These are phyloP conservation scores for Corymbia maculata DNA, from an alignment of 345 rosid species.

Conservation along the genomic window DNA sequence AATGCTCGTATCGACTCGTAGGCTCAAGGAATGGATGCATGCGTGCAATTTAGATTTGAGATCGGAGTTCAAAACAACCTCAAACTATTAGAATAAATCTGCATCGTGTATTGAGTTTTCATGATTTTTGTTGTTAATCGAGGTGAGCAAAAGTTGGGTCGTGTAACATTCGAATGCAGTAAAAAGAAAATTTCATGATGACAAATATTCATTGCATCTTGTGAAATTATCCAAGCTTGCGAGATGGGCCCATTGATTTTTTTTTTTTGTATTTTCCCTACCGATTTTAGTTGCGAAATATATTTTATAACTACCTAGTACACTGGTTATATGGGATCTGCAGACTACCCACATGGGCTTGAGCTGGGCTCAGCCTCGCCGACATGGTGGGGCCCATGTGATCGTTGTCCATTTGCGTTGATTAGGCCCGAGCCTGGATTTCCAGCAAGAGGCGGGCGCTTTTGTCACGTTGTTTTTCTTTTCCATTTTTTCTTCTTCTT, in stretches of 20 bases:
- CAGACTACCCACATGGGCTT: neutral
- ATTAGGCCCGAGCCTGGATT: neutral
- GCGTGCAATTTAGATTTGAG: neutral
- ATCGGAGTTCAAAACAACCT: neutral
- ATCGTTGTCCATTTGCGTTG: neutral
- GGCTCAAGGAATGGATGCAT: neutral
- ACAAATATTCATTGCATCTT: neutral
- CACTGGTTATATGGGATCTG: neutral
- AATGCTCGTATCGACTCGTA: neutral
- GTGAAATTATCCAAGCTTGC: neutral
- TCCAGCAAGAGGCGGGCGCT: neutral
- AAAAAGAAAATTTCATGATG: neutral
- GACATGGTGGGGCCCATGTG: neutral
- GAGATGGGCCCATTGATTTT: neutral
- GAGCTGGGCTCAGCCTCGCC: neutral
- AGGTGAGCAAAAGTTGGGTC: neutral
- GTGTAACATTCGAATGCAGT: fast-evolving
- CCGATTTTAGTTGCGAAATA: neutral
- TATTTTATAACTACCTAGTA: neutral
- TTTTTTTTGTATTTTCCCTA: neutral
- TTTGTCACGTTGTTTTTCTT: neutral
- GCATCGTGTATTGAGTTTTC: fast-evolving
- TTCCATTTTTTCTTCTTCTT: neutral
- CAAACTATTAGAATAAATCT: neutral
- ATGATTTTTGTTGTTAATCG: fast-evolving